phyloP scores from a whole-genome alignment of 305 asterid genomes.

The Fraxinus paxiana region DNA sequence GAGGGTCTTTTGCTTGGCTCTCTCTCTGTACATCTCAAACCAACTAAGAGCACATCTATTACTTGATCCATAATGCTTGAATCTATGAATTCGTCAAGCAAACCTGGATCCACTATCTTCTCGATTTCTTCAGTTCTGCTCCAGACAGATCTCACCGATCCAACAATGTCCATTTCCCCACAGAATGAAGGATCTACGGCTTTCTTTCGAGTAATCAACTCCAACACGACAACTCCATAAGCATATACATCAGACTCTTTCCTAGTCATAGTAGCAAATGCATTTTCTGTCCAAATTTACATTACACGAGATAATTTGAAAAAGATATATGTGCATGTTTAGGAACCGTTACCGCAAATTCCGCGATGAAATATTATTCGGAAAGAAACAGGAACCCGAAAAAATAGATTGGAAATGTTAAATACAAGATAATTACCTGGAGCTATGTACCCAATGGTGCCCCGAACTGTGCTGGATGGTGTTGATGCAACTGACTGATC shows the following conservation, averaged over 20 bases:
- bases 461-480: slow-evolving; percentile 44
- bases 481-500: slow-evolving; percentile 50
- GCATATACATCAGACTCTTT: slow-evolving; percentile 79
- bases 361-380: neutral
- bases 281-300: slow-evolving; percentile 51
- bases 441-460: slow-evolving; percentile 82
- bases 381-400: neutral
- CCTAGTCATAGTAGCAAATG: slow-evolving; percentile 51
- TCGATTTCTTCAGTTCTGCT: slow-evolving; percentile 39
- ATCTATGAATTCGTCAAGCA: slow-evolving; percentile 56
- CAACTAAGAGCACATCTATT: slow-evolving; percentile 43
- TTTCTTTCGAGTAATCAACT: slow-evolving; percentile 61
- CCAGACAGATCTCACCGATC: slow-evolving; percentile 55
- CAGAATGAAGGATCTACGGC: slow-evolving; percentile 50
- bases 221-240: slow-evolving; percentile 76
- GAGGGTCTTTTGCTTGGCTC: slow-evolving; percentile 60
- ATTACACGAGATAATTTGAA: neutral
- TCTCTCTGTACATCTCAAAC: slow-evolving; percentile 67
- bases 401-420: neutral
- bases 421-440: slow-evolving; percentile 56
- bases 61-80: slow-evolving; percentile 52
- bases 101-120: slow-evolving; percentile 46
- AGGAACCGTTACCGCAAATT: neutral
- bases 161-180: slow-evolving; percentile 46
- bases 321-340: neutral